Evolutionary conservation across 768 basidiomycete species (phyloP).

Genomic region (Chalciporus sphaerocephalus): DNA sequence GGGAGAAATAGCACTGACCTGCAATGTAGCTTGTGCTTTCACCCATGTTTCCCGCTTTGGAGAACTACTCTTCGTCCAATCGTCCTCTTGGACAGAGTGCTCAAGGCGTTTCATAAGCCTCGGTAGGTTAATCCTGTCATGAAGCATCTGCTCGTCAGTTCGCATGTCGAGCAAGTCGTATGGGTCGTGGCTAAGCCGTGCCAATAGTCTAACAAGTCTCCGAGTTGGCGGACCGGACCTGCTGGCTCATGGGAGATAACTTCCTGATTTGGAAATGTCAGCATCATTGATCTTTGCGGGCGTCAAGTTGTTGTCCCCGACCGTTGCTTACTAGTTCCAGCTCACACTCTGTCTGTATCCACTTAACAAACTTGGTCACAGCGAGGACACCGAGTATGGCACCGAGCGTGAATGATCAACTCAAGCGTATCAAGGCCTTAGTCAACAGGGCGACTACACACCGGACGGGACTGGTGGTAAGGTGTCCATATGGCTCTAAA

Average conservation of each 20-base stretch:
- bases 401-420: slow-evolving; percentile 16
- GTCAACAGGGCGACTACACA: slow-evolving; percentile 44
- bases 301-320: too few species aligned
- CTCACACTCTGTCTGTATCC: background rate
- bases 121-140: slow-evolving; percentile 66
- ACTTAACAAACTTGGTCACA: background rate
- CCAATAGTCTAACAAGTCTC: too few species aligned
- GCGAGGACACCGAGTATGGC: slow-evolving; percentile 15
- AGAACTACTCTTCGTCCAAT: slow-evolving; percentile 31
- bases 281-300: slow-evolving; percentile 18
- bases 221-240: background rate
- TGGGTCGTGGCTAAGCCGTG: background rate
- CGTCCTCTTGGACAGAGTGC: slow-evolving; percentile 39
- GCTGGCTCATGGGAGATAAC: slow-evolving; percentile 17
- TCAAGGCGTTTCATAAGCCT: slow-evolving; percentile 61
- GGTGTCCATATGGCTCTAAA: slow-evolving; percentile 10
- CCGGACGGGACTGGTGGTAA: slow-evolving; percentile 38
- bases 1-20: slow-evolving; percentile 39
- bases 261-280: slow-evolving; percentile 16
- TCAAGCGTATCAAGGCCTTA: slow-evolving; percentile 27
- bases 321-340: background rate
- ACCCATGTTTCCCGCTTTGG: slow-evolving; percentile 43
- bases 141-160: slow-evolving; percentile 33
- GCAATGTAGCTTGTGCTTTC: slow-evolving; percentile 49
- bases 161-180: slow-evolving; percentile 22